Evolutionary conservation across 441 rosid species (phyloP).

Genomic region (Populus hybrid): DNA sequence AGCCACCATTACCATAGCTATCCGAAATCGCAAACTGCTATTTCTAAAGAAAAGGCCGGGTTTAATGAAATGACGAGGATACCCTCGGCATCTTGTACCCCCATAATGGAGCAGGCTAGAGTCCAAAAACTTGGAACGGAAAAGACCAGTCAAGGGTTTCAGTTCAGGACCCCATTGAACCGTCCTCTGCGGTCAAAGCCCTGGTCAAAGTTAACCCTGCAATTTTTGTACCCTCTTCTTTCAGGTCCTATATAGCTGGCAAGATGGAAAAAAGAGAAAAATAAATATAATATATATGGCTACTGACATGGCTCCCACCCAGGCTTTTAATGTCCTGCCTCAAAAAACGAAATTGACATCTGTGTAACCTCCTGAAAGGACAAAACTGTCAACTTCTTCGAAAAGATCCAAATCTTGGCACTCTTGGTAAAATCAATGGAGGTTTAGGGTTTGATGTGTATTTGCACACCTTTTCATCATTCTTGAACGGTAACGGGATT

Average conservation of each 20-base stretch:
- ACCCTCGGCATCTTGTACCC: neutral
- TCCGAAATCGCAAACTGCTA: no score
- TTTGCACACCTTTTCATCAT: neutral
- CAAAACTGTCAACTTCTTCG: constrained; percentile 12
- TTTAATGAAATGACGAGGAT: neutral
- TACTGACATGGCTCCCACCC: constrained; percentile 16
- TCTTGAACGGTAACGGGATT: neutral
- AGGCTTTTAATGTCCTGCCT: constrained; percentile 15
- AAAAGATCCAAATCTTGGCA: neutral
- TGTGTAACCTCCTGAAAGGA: constrained; percentile 13
- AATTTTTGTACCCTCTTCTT: constrained; percentile 2
- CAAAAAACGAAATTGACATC: constrained; percentile 30
- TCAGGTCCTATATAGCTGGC: constrained; percentile 27
- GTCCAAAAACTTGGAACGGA: constrained; percentile 41
- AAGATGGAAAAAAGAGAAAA: neutral
- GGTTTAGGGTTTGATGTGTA: neutral
- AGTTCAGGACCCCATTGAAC: constrained; percentile 16
- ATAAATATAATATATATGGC: neutral
- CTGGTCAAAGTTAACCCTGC: constrained; percentile 30
- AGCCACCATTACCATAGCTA: no score
- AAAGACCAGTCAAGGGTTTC: constrained; percentile 30
- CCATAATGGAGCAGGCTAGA: constrained; percentile 31
- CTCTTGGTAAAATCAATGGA: neutral
- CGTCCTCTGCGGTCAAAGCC: constrained; percentile 34
- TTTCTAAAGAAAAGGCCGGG: no score